Evolutionary conservation across 2,329 filamentous ascomycete species (phyloP).

Genomic region (Neonectria neomacrospora): DNA sequence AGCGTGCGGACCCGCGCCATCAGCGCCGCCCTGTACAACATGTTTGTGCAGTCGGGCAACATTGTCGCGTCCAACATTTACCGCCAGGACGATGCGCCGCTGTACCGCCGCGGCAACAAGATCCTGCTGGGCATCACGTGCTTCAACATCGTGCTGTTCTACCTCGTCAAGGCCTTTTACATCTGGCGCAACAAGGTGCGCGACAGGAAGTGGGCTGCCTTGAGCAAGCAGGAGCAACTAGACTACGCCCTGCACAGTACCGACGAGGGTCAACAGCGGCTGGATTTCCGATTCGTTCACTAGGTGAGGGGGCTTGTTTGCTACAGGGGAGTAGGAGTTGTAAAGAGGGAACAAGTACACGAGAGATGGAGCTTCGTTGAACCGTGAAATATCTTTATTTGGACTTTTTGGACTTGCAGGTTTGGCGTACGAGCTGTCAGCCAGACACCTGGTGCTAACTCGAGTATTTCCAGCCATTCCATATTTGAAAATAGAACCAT

Average conservation of each 20-base stretch:
- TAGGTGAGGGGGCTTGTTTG: constrained; percentile 42
- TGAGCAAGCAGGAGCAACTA: constrained; percentile 58
- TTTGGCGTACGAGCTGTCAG: background rate
- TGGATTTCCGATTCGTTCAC: constrained; percentile 65
- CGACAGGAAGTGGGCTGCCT: constrained; percentile 55
- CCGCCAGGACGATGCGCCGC: constrained; percentile 63
- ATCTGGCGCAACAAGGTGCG: constrained; percentile 59
- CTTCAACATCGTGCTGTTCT: constrained; percentile 60
- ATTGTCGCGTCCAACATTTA: constrained; percentile 57
- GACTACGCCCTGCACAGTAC: constrained; percentile 60
- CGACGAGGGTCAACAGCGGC: constrained; percentile 64
- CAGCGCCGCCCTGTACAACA: constrained; percentile 70
- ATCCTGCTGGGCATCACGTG: constrained; percentile 59
- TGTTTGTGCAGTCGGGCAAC: constrained; percentile 58
- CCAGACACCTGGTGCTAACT: too few species aligned
- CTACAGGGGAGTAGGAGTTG: background rate
- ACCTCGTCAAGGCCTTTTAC: constrained; percentile 59
- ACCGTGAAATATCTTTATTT: background rate
- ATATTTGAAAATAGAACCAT: background rate
- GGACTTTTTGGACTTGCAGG: background rate
- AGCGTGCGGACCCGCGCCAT: constrained; percentile 71
- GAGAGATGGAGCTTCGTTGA: background rate
- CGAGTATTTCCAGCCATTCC: background rate
- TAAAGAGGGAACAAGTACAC: background rate
- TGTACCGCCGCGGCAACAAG: constrained; percentile 62